A percentile compares a stretch with the other conserved stretches of the same genome.
Conservation (phyloP, 2,329 filamentous ascomycete species). For the Nemania sp. region DNA sequence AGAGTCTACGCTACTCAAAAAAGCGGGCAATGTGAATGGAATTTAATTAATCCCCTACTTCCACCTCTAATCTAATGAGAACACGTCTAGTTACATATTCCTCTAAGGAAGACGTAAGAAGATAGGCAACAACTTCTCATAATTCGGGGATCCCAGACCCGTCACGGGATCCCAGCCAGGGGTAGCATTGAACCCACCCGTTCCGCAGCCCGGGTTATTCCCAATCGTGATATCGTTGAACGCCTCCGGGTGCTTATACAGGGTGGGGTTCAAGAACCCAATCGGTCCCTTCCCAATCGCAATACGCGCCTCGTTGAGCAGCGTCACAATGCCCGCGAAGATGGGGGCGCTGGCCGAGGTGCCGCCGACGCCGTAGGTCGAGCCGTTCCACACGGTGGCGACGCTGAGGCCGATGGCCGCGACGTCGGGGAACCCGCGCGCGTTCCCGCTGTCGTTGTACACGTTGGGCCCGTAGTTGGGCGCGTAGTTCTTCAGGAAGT, state of each 20-base stretch:
- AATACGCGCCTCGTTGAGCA: conserved; percentile 34
- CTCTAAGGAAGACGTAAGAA: conserved; percentile 22
- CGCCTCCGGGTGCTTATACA: conserved; percentile 38
- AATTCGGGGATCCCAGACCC: conserved; percentile 34
- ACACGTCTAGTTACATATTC: no score
- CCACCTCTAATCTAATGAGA: no score
- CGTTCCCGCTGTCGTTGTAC: conserved; percentile 51
- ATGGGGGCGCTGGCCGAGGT: conserved; percentile 31
- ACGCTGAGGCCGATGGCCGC: conserved; percentile 46
- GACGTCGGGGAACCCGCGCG: conserved; percentile 54
- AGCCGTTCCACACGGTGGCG: conserved; percentile 44
- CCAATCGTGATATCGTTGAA: conserved; percentile 39
- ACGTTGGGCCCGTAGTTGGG: conserved; percentile 47
- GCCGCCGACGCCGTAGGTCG: conserved; percentile 35
- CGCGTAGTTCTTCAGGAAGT: conserved; percentile 46
- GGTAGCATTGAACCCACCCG: conserved; percentile 34
- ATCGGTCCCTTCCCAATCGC: conserved; percentile 31
- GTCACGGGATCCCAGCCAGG: conserved; percentile 42
- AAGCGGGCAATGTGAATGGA: no score
- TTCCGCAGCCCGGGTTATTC: conserved; percentile 36
- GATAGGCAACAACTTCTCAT: conserved; percentile 24
- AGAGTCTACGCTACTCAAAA: no score
- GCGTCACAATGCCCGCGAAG: conserved; percentile 30
- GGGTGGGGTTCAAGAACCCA: conserved; percentile 32
- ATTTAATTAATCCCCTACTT: no score